phyloP scores from a whole-genome alignment of 2,329 filamentous ascomycete genomes.

The Daldinia sp. region DNA sequence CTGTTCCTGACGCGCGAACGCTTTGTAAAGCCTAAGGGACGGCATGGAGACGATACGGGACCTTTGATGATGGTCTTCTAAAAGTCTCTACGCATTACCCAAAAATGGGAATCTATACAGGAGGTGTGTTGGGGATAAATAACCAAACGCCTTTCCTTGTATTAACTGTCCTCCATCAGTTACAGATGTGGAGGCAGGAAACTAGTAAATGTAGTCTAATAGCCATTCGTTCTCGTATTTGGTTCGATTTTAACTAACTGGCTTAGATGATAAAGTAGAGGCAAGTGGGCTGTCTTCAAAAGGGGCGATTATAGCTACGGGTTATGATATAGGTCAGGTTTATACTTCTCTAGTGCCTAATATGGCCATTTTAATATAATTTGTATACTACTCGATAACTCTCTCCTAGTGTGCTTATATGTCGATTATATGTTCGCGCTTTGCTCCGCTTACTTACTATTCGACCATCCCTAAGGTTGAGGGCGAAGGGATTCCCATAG shows the following conservation, averaged over 20 bases:
- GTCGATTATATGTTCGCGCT: too few relatives aligned
- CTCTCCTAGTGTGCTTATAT: too few relatives aligned
- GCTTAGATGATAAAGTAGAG: background rate
- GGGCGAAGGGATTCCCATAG: too few relatives aligned
- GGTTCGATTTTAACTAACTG: background rate
- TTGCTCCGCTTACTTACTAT: too few relatives aligned
- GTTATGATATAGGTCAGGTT: background rate
- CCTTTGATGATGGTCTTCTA: slow-evolving; percentile 15
- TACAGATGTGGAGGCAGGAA: background rate
- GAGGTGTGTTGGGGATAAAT: background rate
- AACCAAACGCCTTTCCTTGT: background rate
- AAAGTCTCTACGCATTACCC: background rate
- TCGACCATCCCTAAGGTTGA: too few relatives aligned
- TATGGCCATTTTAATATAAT: background rate
- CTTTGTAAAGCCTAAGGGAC: slow-evolving; percentile 7
- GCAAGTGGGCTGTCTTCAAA: background rate
- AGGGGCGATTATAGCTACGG: background rate
- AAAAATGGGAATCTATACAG: background rate
- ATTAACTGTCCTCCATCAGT: background rate
- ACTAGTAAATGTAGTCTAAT: background rate
- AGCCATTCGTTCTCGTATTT: background rate
- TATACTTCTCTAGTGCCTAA: background rate
- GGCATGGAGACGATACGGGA: background rate
- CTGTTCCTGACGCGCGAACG: slow-evolving; percentile 15
- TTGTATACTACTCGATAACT: background rate